These are phyloP conservation scores for Pyrus bretschneideri DNA, from an alignment of 306 rosid species.

Conservation along the genomic window DNA sequence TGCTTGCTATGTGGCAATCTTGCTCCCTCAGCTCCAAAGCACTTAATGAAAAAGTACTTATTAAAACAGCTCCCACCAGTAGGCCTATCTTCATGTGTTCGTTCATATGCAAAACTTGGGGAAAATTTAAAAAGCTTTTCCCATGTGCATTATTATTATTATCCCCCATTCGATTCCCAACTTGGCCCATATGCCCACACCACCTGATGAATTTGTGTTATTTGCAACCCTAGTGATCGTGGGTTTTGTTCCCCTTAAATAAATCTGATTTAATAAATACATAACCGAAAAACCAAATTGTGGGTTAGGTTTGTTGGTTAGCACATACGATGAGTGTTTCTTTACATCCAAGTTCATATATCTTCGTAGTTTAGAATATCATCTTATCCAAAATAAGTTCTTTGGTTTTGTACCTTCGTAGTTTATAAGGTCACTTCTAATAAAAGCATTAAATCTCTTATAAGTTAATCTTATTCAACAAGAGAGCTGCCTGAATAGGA, in stretches of 20 bases:
- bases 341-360: no score
- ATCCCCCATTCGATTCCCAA: slow-evolving; percentile 7
- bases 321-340: accelerated
- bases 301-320: no score
- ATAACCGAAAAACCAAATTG: no score
- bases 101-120: slow-evolving; percentile 6
- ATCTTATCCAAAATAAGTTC: no score
- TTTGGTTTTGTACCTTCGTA: not conserved
- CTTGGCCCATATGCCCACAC: slow-evolving; percentile 13
- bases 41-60: not conserved
- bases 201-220: not conserved
- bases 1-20: slow-evolving; percentile 26
- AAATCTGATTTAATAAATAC: slow-evolving; percentile 23
- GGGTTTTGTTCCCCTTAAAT: slow-evolving; percentile 16
- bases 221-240: slow-evolving; percentile 3
- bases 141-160: slow-evolving; percentile 16
- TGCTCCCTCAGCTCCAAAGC: slow-evolving; percentile 8
- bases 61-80: slow-evolving; percentile 1
- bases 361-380: no score
- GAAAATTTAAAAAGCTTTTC: not conserved
- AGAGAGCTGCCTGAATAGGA: no score
- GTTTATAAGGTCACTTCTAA: not conserved
- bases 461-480: not conserved
- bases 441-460: not conserved
- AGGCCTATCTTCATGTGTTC: slow-evolving; percentile 9